phyloP scores from a whole-genome alignment of 805 yeast genomes.

The Myxozyma nipponensis region DNA sequence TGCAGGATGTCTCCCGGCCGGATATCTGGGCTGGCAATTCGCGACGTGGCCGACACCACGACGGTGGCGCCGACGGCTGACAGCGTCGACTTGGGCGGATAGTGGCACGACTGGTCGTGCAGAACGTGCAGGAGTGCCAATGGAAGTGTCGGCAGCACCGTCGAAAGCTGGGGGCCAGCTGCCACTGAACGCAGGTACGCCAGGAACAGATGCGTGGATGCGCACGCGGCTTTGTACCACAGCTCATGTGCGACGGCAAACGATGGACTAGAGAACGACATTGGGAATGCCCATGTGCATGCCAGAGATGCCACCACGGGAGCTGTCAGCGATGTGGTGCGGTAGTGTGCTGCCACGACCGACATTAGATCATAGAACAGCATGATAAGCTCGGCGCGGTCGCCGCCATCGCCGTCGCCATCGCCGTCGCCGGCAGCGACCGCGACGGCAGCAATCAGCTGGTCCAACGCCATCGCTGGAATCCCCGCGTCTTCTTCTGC shows the following conservation, averaged over 20 bases:
- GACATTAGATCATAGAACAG: slow-evolving; percentile 81
- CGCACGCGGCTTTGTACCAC: slow-evolving; percentile 82
- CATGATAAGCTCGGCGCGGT: slow-evolving; percentile 85
- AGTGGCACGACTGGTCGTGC: slow-evolving; percentile 4
- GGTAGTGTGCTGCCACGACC: slow-evolving; percentile 72
- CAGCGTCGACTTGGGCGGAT: slow-evolving; percentile 15
- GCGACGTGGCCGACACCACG: slow-evolving; percentile 5
- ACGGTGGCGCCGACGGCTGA: neutral
- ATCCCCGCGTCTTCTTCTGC: slow-evolving; percentile 60
- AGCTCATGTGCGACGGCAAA: slow-evolving; percentile 62
- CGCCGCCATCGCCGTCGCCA: slow-evolving; percentile 67
- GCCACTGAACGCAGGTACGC: slow-evolving; percentile 62
- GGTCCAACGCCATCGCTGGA: slow-evolving; percentile 70
- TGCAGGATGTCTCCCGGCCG: slow-evolving; percentile 2
- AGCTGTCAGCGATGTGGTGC: slow-evolving; percentile 72
- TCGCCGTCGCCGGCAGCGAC: no score
- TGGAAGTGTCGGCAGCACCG: slow-evolving; percentile 14
- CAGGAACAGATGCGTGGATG: slow-evolving; percentile 73
- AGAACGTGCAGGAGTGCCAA: slow-evolving; percentile 21
- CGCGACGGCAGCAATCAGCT: slow-evolving; percentile 68
- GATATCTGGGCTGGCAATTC: neutral
- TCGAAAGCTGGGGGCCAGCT: slow-evolving; percentile 1
- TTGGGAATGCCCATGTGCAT: slow-evolving; percentile 81
- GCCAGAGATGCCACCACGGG: slow-evolving; percentile 76
- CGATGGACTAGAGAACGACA: slow-evolving; percentile 38